These are phyloP conservation scores for Agrocybe pediades DNA, from an alignment of 768 basidiomycete species.

Conservation along the genomic window DNA sequence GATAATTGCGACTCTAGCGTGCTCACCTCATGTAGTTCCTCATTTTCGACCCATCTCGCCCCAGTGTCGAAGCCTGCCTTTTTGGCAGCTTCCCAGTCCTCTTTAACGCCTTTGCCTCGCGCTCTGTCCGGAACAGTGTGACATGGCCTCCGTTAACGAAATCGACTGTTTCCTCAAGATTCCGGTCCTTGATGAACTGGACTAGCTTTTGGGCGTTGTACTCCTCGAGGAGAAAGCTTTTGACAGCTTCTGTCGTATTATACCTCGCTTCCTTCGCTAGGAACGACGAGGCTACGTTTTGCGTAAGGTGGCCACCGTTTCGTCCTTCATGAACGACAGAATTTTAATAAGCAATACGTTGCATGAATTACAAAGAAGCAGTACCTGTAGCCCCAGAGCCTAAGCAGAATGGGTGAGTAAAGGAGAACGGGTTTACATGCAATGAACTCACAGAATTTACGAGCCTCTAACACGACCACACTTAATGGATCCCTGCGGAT, in stretches of 20 bases:
- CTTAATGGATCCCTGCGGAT: neutral
- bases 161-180: slow-evolving; percentile 55
- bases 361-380: slow-evolving; percentile 3
- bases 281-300: slow-evolving; percentile 51
- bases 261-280: slow-evolving; percentile 32
- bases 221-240: slow-evolving; percentile 55
- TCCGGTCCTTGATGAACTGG: slow-evolving; percentile 44
- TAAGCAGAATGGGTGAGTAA: slow-evolving; percentile 21
- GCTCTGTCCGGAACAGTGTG: slow-evolving; percentile 46
- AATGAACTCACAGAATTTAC: slow-evolving; percentile 74
- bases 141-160: slow-evolving; percentile 60
- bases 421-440: neutral
- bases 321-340: slow-evolving; percentile 46
- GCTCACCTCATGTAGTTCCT: slow-evolving; percentile 50
- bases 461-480: slow-evolving; percentile 75
- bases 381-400: slow-evolving; percentile 79
- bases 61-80: slow-evolving; percentile 44
- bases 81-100: slow-evolving; percentile 55
- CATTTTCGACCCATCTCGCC: slow-evolving; percentile 47
- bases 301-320: slow-evolving; percentile 78
- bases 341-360: neutral
- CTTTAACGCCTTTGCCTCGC: slow-evolving; percentile 39
- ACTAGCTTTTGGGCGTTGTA: slow-evolving; percentile 53
- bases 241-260: slow-evolving; percentile 56
- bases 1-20: neutral